Evolutionary conservation across 768 basidiomycete genomes (phyloP).

Genomic region (Cyclocybe cylindracea): DNA sequence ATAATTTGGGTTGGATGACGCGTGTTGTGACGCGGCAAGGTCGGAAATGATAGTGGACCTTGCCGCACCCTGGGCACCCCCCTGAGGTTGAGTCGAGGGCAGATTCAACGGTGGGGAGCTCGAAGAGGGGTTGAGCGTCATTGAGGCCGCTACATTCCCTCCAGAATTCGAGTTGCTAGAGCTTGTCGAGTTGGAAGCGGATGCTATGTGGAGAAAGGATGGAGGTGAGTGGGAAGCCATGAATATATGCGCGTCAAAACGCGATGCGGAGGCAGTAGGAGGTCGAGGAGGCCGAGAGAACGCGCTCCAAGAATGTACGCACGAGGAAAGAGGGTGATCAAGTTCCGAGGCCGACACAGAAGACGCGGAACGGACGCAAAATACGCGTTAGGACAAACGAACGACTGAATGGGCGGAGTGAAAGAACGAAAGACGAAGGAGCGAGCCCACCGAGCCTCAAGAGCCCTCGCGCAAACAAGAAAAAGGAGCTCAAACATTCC

Average conservation of each 20-base stretch:
- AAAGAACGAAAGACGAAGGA: not conserved
- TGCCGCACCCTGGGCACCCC: not conserved
- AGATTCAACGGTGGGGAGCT: not conserved
- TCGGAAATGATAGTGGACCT: too few relatives aligned
- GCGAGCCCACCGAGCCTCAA: too few relatives aligned
- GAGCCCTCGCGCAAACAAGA: too few relatives aligned
- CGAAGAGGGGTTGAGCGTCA: not conserved
- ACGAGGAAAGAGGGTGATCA: not conserved
- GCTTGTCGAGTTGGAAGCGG: not conserved
- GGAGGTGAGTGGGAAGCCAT: constrained; percentile 17
- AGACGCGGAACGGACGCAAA: not conserved
- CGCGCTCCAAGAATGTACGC: constrained; percentile 1
- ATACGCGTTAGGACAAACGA: not conserved
- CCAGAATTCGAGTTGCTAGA: not conserved
- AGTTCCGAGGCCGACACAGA: not conserved
- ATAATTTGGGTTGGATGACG: not conserved
- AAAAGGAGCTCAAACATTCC: too few relatives aligned
- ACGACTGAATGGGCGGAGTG: constrained; percentile 4
- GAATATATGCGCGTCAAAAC: constrained; percentile 23
- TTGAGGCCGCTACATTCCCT: not conserved
- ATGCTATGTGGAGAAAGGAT: constrained; percentile 2
- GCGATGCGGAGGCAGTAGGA: not conserved
- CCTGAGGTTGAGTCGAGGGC: not conserved
- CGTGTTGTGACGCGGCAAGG: not conserved
- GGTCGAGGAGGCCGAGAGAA: not conserved